Conservation (phyloP, 257 asterid genomes). For the Fraxinus americana region DNA sequence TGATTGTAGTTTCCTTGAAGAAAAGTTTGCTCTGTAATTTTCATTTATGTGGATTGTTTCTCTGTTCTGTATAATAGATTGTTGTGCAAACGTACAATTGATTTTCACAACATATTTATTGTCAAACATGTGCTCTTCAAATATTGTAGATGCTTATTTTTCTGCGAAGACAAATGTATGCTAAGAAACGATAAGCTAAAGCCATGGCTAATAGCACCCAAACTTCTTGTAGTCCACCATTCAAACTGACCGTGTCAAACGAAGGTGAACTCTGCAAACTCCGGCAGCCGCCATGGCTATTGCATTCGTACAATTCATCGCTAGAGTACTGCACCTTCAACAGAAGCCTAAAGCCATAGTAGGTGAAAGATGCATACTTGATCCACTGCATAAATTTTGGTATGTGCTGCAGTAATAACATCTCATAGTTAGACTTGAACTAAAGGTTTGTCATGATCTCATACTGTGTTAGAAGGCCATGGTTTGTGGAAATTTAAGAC, state of each 20-base stretch:
- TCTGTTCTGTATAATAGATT: not conserved
- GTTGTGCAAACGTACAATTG: too few relatives aligned
- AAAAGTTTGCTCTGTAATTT: conserved; percentile 8
- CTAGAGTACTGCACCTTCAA: conserved; percentile 84
- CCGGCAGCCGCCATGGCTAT: conserved; percentile 64
- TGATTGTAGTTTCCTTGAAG: conserved; percentile 13
- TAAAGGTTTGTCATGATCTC: not conserved
- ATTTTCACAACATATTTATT: not conserved
- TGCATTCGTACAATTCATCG: conserved; percentile 73
- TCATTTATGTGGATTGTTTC: conserved; percentile 2
- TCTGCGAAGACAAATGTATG: conserved; percentile 65
- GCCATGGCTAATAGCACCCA: conserved; percentile 91
- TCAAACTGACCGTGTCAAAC: conserved; percentile 71
- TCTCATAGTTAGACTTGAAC: not conserved
- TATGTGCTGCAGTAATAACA: conserved; percentile 61
- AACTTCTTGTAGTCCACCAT: conserved; percentile 75
- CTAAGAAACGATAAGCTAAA: conserved; percentile 63
- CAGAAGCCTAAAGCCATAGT: conserved; percentile 86
- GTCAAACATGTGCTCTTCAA: conserved; percentile 23
- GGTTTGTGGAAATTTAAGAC: not conserved
- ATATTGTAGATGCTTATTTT: conserved; percentile 54
- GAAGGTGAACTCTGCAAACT: conserved; percentile 84
- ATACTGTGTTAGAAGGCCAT: too few relatives aligned
- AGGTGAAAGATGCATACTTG: conserved; percentile 83
- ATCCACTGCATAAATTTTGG: conserved; percentile 89